phyloP scores from a whole-genome alignment of 169 alveolate species.

The Plasmodium malariae region DNA sequence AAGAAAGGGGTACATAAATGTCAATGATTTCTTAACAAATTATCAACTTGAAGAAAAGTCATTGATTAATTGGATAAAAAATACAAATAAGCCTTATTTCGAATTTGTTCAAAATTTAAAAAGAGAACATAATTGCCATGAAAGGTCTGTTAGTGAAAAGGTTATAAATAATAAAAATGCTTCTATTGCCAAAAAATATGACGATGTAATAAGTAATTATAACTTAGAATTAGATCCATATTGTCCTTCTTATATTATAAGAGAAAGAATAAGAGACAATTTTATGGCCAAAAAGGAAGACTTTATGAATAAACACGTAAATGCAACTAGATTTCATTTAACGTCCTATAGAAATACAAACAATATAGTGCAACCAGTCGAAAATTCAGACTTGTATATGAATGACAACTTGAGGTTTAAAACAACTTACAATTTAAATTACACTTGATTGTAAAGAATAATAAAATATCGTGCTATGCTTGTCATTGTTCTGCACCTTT shows the following conservation, averaged over 20 bases:
- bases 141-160: conserved; percentile 40
- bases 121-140: conserved; percentile 1
- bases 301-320: conserved; percentile 42
- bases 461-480: no score
- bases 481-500: no score
- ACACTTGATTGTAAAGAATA: conserved; percentile 1
- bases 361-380: conserved; percentile 46
- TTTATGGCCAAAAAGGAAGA: conserved; percentile 70
- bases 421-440: conserved; percentile 65
- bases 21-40: conserved; percentile 59
- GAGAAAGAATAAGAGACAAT: conserved; percentile 70
- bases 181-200: conserved; percentile 36
- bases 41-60: conserved; percentile 74
- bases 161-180: conserved; percentile 47
- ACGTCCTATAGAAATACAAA: conserved; percentile 65
- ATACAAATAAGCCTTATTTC: conserved; percentile 75
- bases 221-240: conserved; percentile 48
- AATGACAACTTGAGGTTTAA: conserved; percentile 54
- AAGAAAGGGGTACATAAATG: conserved; percentile 62
- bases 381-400: conserved; percentile 64
- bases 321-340: conserved; percentile 68
- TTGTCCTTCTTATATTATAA: conserved; percentile 72
- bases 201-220: conserved; percentile 40
- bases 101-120: conserved; percentile 60
- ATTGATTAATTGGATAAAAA: conserved; percentile 69